Percentiles rank a stretch among this genome's conserved stretches.
phyloP scores from a whole-genome alignment of 2,329 filamentous ascomycete species.

The Ascochyta clinopodiicola region DNA sequence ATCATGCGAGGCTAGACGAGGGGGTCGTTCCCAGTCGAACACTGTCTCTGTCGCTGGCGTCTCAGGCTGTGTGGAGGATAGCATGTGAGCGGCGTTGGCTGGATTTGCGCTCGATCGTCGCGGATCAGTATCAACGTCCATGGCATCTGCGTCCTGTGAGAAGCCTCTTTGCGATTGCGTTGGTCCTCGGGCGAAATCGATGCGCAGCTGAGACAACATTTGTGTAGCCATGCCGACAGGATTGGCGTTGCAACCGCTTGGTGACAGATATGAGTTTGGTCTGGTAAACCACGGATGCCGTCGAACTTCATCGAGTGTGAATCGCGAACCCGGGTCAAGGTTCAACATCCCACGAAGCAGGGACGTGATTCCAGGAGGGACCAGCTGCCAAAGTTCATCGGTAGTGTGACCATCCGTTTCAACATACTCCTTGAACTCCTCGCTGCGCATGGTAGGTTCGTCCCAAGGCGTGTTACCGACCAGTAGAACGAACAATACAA shows the following conservation, averaged over 20 bases:
- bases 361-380: constrained; percentile 77
- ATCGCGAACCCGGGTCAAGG: constrained; percentile 75
- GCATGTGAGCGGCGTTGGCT: constrained; percentile 50
- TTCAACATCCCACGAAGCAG: constrained; percentile 93
- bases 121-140: constrained; percentile 70
- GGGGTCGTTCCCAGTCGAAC: constrained; percentile 88
- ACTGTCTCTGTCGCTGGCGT: constrained; percentile 74
- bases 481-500: constrained; percentile 94
- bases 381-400: constrained; percentile 83
- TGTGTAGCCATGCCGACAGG: constrained; percentile 87
- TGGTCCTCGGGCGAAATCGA: constrained; percentile 79
- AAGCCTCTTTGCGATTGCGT: constrained; percentile 56
- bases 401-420: constrained; percentile 78
- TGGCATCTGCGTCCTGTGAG: constrained; percentile 59
- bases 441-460: constrained; percentile 82
- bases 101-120: constrained; percentile 40
- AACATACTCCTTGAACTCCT: constrained; percentile 89
- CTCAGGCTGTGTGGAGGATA: constrained; percentile 88
- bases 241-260: constrained; percentile 77
- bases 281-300: constrained; percentile 95
- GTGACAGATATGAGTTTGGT: constrained; percentile 75
- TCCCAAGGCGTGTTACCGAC: constrained; percentile 99
- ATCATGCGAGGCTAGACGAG: constrained; percentile 50
- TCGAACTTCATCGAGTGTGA: constrained; percentile 84
- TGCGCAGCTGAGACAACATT: constrained; percentile 89